Base-by-base conservation (phyloP, 164 flowering plant genomes). In the Warburgia ugandensis region DNA sequence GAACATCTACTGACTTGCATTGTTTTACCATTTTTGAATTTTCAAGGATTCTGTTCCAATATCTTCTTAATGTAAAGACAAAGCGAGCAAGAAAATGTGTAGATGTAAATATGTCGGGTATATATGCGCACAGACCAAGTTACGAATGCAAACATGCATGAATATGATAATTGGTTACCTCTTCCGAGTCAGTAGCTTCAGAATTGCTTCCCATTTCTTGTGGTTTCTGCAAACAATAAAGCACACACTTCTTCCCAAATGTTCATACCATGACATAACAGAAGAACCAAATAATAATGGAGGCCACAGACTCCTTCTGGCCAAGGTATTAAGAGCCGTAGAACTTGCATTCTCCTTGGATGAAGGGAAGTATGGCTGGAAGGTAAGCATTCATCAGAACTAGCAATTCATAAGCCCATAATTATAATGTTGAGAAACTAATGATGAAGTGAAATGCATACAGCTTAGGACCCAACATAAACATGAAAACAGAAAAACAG, bases 261-360 rank as follows among this genome's bases (percentile, higher is more conserved):
- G 95, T 66, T 89, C 97, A 55, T 85, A 85, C 94, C 92, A 83
- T 30, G 92, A 79, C 97, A 88, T 83, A 20, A 88, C 60, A 16
- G 97, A 59, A 21, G 86, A 65, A 20, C 82, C 86, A 56, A 83
- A 85, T 28, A 56, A 41, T 27, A 78, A 22, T 17, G 79, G 85
- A 7, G 97, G 94, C 95, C 97, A 85, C 55, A 85, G 23, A 45
- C 52, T 71, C 73, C 62, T 83, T 37, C 45, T 64, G 13, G 87
- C 95, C 43, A 85, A 48, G 49, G 42, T 69, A 41, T 46, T 52
- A 1, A 89, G 76, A 1, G 58, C 81, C 11, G 2, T 32, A 19
- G 56, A 41, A 63, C 75, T 68, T 17, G 72, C 80, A 32, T 55
- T 70, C 29, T 65, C 80, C 42, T 58, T 54, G 0, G 68, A 44